Base-by-base conservation (phyloP, 2,329 filamentous ascomycete species). In the Nemania serpens region DNA sequence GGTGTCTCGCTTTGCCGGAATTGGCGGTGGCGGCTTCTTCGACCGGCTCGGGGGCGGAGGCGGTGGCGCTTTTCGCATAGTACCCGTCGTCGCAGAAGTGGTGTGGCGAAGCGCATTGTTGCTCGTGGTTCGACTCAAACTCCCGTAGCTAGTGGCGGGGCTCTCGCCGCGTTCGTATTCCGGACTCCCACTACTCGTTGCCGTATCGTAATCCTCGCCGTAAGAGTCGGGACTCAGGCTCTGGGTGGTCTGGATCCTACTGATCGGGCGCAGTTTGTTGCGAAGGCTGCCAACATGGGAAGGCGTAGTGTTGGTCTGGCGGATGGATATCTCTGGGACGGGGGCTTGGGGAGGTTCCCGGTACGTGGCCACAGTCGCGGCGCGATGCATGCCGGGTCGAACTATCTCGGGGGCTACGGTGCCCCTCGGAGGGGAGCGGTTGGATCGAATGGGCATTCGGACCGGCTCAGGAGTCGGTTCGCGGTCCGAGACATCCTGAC, bases 11-110 rank as follows among this genome's bases (percentile, higher is more conserved):
- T 69, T 73, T 2, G 77, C 76, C 12, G 82, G 80, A 64, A 84
- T 79, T 2, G 81, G 83, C 36, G 82, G 82, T 9, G 82, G 76
- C 2, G 83, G 81, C 75, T 86, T 86, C 78, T 84, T 85, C 58
- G 77, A 72, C 34, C 78, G 73, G 69, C 76, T 79, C 2, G 79
- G 79, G 18, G 79, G 79, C 12, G 79, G 79, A 43, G 79, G 80
- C 7, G 79, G 79, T 3, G 79, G 79, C 0, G 75, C 77, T 61
- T 80, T 80, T 69, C 75, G 74, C 3, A 53, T 55, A 17, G 59
- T 66, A 15, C 64, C 45, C 13, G 47, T 33, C 17, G 50, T 65
- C 6, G 70, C 46, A 15, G 17, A 22, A 4, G 52, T 10, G 4
- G 33, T 18, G 10, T 69, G 48, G 18, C 69, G 65, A 45, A 61